Evolutionary conservation across 2,329 filamentous ascomycete genomes (phyloP).

Genomic region (Didymosphaeria variabile): DNA sequence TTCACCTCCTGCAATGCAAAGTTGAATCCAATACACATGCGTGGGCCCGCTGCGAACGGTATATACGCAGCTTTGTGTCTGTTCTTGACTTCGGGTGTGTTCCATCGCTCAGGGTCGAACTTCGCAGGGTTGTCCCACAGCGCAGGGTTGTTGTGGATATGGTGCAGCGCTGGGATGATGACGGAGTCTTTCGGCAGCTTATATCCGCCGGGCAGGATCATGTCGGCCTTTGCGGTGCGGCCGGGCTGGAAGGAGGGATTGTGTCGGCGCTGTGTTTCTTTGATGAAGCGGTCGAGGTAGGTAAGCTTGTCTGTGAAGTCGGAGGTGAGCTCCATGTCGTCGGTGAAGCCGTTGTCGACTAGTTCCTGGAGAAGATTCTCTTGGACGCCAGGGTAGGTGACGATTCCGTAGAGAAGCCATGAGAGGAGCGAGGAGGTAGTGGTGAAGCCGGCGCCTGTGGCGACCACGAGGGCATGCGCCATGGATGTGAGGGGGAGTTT

Average conservation of each 20-base stretch:
- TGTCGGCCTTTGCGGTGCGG: constrained; percentile 64
- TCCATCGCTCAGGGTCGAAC: constrained; percentile 70
- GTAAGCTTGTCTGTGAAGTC: constrained; percentile 54
- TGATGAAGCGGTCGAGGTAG: constrained; percentile 67
- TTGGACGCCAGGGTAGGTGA: constrained; percentile 64
- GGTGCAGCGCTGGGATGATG: constrained; percentile 61
- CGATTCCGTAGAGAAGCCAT: constrained; percentile 65
- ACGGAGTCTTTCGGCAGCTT: constrained; percentile 62
- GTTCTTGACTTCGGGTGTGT: constrained; percentile 57
- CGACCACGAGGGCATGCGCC: constrained; percentile 59
- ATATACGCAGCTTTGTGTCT: constrained; percentile 60
- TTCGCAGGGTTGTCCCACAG: constrained; percentile 66
- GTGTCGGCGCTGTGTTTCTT: constrained; percentile 68
- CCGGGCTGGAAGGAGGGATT: constrained; percentile 70
- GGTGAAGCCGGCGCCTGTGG: constrained; percentile 67
- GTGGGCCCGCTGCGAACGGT: constrained; percentile 66
- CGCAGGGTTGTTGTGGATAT: constrained; percentile 61
- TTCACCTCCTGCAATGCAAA: constrained; percentile 70
- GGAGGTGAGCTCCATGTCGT: constrained; percentile 45
- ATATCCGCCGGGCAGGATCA: constrained; percentile 68
- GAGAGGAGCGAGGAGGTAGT: constrained; percentile 67
- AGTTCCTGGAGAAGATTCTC: constrained; percentile 67
- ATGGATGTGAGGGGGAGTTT: constrained; percentile 59
- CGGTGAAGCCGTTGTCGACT: constrained; percentile 51
- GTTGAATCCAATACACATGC: constrained; percentile 72